These are phyloP conservation scores for Selaginella tamariscina DNA, from an alignment of 75 land plant genomes.

Conservation along the genomic window DNA sequence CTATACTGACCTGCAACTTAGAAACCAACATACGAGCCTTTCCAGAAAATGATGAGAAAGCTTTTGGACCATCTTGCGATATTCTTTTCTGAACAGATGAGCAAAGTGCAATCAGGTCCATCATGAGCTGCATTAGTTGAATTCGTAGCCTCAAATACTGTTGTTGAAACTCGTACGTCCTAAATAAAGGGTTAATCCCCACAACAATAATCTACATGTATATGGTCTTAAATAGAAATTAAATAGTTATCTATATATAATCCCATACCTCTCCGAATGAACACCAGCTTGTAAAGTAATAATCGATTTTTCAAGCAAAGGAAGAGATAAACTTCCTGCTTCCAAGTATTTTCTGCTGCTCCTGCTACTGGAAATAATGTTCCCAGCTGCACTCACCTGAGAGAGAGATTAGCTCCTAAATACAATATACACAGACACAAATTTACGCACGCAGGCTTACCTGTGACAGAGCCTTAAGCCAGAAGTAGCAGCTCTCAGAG, in stretches of 20 bases:
- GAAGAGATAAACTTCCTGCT: conserved; percentile 18
- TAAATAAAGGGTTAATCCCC: too few relatives aligned
- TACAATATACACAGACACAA: too few relatives aligned
- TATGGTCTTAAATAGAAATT: too few relatives aligned
- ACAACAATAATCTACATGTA: too few relatives aligned
- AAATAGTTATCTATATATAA: too few relatives aligned
- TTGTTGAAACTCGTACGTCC: conserved; percentile 50
- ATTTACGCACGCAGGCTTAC: conserved; percentile 29
- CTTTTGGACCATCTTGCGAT: conserved; percentile 3
- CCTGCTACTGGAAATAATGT: background rate
- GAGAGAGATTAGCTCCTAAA: too few relatives aligned
- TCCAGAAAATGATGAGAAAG: conserved; percentile 5
- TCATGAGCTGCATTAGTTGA: conserved; percentile 24
- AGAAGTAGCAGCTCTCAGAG: conserved; percentile 33
- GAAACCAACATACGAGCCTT: conserved; percentile 17
- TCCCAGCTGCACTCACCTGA: conserved; percentile 30
- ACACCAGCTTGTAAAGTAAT: conserved; percentile 24
- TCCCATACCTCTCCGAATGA: conserved; percentile 19
- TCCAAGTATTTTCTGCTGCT: conserved; percentile 8
- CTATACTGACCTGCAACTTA: conserved; percentile 14
- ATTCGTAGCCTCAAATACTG: conserved; percentile 48
- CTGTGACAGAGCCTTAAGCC: conserved; percentile 46
- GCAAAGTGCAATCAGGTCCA: conserved; percentile 29
- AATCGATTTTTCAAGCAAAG: conserved; percentile 11
- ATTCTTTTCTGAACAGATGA: conserved; percentile 7